phyloP scores from a whole-genome alignment of 805 yeast species.

The Torulaspora delbrueckii region DNA sequence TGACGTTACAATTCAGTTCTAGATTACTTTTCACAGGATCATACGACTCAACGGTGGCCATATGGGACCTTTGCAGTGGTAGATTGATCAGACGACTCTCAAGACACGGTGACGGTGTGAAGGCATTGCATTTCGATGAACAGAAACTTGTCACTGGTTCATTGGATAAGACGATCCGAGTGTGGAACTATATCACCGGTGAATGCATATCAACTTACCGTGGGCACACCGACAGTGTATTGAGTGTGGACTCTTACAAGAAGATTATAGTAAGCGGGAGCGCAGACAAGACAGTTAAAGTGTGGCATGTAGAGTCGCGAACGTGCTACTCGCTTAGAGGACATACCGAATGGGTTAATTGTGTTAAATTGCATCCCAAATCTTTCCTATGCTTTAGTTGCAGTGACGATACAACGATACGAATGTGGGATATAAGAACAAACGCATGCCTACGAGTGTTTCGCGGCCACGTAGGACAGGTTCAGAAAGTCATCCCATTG shows the following conservation, averaged over 20 bases:
- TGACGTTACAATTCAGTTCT: conserved; percentile 80
- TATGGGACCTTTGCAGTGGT: conserved; percentile 89
- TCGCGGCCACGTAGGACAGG: conserved; percentile 89
- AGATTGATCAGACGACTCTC: conserved; percentile 66
- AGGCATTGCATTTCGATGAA: conserved; percentile 78
- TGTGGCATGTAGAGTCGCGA: conserved; percentile 93
- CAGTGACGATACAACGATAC: conserved; percentile 84
- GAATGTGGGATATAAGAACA: conserved; percentile 89
- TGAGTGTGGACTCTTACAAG: conserved; percentile 73
- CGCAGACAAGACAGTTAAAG: conserved; percentile 86
- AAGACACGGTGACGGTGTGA: conserved; percentile 88
- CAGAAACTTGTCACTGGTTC: conserved; percentile 90
- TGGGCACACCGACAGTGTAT: conserved; percentile 85
- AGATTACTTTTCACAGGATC: conserved; percentile 84
- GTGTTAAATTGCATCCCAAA: conserved; percentile 78
- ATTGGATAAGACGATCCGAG: conserved; percentile 82
- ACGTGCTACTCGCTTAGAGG: conserved; percentile 92
- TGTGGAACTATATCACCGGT: conserved; percentile 95
- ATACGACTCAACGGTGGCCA: conserved; percentile 80
- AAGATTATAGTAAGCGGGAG: conserved; percentile 89
- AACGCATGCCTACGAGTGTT: conserved; percentile 76
- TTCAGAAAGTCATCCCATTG: conserved; percentile 86
- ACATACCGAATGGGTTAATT: conserved; percentile 87
- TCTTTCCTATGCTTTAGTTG: conserved; percentile 80
- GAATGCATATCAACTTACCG: conserved; percentile 89